Evolutionary conservation across 2,329 filamentous ascomycete genomes (phyloP), one percentile per base, ranked within the genome.

Genomic region (Hirsutella thompsonii): DNA sequence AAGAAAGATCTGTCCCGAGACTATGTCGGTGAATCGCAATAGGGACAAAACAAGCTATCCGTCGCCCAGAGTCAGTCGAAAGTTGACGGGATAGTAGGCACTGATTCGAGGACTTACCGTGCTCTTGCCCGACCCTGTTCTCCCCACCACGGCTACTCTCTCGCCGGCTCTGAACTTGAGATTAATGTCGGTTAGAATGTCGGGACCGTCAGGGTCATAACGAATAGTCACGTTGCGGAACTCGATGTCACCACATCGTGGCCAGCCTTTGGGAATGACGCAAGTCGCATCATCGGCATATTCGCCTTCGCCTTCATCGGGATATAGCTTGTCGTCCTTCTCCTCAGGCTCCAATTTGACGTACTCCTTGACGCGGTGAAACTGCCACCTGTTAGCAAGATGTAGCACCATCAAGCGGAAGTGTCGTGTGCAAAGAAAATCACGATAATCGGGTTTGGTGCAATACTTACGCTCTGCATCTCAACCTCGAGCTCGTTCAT

Each of bases 71-170:
- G 4, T 32, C 10, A 26, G 13, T 39, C 28, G 4, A 20, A 14
- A 14, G 2, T n/a, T n/a, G n/a, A n/a, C n/a, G 23, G 26, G 10
- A 29, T 11, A 26, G 3, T 41, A 40, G 1, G 8, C 13, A 20
- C 44, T 43, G 20, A 1, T 3, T 18, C n/a, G 13, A 13, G 23
- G 18, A 57, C 67, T 56, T 55, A 90, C 71, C 0, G 86, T 93
- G 39, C 81, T 87, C 59, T 94, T 94, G 3, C 87, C 87, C 4
- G 82, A 87, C 0, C 83, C 80, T 0, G 86, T 93, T 9, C 86
- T 76, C 2, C 87, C 87, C 10, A 89, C 82, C 18, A 94, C 70
- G 0, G 85, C 86, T 1, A 84, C 84, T 39, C 82, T 81, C 41
- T 83, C 81, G 1, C 86, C 84, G 0, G 81, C 82, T 11, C 61